Percentiles rank a stretch among this genome's conserved stretches.
phyloP scores from a whole-genome alignment of 345 rosid genomes.

The Eucalyptus dawsonii region DNA sequence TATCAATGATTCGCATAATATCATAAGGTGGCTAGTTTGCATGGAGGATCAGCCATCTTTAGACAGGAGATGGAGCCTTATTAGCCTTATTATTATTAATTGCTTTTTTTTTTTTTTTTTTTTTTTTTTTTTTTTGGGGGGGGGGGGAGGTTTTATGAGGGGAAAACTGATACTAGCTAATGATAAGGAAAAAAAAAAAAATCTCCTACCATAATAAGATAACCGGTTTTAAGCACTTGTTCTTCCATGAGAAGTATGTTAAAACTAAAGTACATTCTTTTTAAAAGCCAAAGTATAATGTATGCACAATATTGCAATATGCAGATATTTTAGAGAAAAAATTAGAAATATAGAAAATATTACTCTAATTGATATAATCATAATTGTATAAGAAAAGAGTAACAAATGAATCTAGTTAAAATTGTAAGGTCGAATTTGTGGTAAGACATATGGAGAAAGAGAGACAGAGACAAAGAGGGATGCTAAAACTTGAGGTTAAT shows the following conservation, averaged over 20 bases:
- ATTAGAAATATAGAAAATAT: not conserved
- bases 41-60: not conserved
- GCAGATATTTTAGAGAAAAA: not conserved
- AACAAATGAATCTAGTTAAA: not conserved
- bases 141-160: not conserved
- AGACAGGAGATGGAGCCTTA: not conserved
- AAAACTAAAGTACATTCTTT: not conserved
- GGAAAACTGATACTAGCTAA: not conserved
- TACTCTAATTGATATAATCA: not conserved
- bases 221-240: not conserved
- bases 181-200: not conserved
- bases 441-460: not conserved
- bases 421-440: not conserved
- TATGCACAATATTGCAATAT: not conserved
- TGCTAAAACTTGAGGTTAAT: not conserved
- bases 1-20: not conserved
- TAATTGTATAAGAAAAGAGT: not conserved
- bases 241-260: not conserved
- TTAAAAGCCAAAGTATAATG: not conserved
- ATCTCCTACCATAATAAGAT: not conserved
- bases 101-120: not conserved
- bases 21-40: not conserved
- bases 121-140: not conserved
- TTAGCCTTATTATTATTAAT: not conserved
- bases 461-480: not conserved